A percentile compares a stretch with the other conserved stretches of the same genome.
Conservation (phyloP, 2,329 filamentous ascomycete genomes). For the Blastomyces emzantsi region DNA sequence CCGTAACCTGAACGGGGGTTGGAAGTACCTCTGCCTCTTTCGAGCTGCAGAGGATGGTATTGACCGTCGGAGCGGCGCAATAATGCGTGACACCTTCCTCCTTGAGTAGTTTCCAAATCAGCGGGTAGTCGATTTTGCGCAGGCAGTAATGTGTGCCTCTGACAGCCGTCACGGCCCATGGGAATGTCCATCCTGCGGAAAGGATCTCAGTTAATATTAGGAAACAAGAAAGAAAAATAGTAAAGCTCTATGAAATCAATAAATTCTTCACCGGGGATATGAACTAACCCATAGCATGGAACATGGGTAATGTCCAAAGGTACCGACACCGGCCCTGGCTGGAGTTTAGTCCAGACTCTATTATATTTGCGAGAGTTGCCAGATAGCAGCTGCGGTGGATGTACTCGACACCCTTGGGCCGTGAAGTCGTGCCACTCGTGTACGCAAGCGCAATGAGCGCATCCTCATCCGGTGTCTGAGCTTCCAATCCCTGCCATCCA, state of each 20-base stretch:
- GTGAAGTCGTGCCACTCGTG: slow-evolving; percentile 85
- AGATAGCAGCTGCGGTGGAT: slow-evolving; percentile 84
- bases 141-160: slow-evolving; percentile 93
- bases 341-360: slow-evolving; percentile 78
- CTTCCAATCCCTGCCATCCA: slow-evolving; percentile 69
- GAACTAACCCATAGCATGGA: slow-evolving; percentile 49
- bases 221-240: background rate
- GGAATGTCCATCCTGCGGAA: slow-evolving; percentile 62
- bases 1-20: slow-evolving; percentile 71
- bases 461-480: slow-evolving; percentile 65
- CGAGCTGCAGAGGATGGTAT: slow-evolving; percentile 78
- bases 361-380: slow-evolving; percentile 71
- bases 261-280: slow-evolving; percentile 18
- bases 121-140: slow-evolving; percentile 85
- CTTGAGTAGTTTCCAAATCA: slow-evolving; percentile 85
- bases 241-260: slow-evolving; percentile 52
- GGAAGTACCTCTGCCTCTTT: slow-evolving; percentile 63
- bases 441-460: slow-evolving; percentile 80
- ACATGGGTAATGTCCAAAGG: slow-evolving; percentile 90
- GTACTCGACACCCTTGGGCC: slow-evolving; percentile 86
- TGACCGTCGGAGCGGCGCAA: slow-evolving; percentile 92
- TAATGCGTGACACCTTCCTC: slow-evolving; percentile 87
- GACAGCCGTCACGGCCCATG: slow-evolving; percentile 87
- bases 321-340: slow-evolving; percentile 64
- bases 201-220: background rate